Evolutionary conservation across 768 basidiomycete species (phyloP), one percentile per base, ranked within the genome.

Genomic region (Termitomyces sp.): DNA sequence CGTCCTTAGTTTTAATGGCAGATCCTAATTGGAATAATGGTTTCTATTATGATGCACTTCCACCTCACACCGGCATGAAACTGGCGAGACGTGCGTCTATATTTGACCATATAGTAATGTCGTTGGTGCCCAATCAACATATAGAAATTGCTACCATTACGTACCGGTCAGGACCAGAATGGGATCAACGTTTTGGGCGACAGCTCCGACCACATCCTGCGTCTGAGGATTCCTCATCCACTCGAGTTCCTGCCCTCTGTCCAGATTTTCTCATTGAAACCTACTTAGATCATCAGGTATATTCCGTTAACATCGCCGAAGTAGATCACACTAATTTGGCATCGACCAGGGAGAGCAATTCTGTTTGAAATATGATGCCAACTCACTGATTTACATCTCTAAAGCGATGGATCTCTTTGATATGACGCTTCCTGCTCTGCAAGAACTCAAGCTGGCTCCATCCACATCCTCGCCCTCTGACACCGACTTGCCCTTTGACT

Each of bases 321-420:
- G 85, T 72, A 39, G 28, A 8, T 0, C 16, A 36, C 5, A n/a
- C 29, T 6, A 37, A 16, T 85, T 7, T 54, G 1, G 15, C 42
- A 3, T 53, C 42, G 10, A 57, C 34, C 18, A 93, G 85, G 95
- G 94, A 52, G 94, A 97, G 73, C 85, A 93, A 65, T 99, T 98
- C 74, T 98, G 97, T 71, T 78, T 99, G 57, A 98, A 97, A 69
- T 99, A 98, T 71, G 97, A 99, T 69, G 96, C 97, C 58, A 99
- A 98, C 75, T 98, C 95, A 2, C 87, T 98, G 72, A 94, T 98
- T 63, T 99, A 98, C 77, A 85, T 99, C 60, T 96, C 93, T 5
- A 99, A 98, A 73, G 97, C 97, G 33, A 99, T 99, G 97, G 97
- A 98, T 71, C 80, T 98, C 0, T 99, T 99, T 73, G 96, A 98